Base-by-base conservation (phyloP, 306 rosid species). In the Prunus kanzakura region DNA sequence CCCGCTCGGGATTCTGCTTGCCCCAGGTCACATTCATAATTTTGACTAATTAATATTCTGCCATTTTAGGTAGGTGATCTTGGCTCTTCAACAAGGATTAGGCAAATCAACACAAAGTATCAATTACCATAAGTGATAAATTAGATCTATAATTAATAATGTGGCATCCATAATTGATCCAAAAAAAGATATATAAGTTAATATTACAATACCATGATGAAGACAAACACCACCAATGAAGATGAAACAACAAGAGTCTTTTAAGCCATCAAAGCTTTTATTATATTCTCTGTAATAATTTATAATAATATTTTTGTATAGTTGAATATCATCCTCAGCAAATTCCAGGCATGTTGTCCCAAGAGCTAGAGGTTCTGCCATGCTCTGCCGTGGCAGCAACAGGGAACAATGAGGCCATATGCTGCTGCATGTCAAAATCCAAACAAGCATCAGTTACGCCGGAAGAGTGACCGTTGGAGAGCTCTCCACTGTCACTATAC, bases 261-360 rank as follows among this genome's bases (percentile, higher is more conserved):
- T 60, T 25, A 60, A 60, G 64, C 32, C 16, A 60, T 10, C 64
- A 60, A 11, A 11, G 64, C 64, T 60, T 60, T 60, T 60, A 25
- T 60, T 60, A 23, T 22, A 20, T 20, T 2, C 61, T 55, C 5
- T 9, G 30, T 60, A 60, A 60, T 25, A 58, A 22, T 0, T 23
- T 23, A 19, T n/a, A 4, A 60, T 69, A 27, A n/a, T 30, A n/a
- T 45, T 67, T 67, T 67, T 45, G 54, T 14, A 51, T 61, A 55
- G 11, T 58, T 51, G 25, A 47, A 65, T 7, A 13, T 52, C 22
- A 52, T 47, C 72, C 76, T 86, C 76, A 87, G 83, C 93, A 87
- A 15, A 94, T 83, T 45, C 88, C 84, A 57, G 95, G 89, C 71
- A 92, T 81, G 75, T 85, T 88, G 76, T 92, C 97, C 96, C 98